phyloP scores from a whole-genome alignment of 176 grass and related monocot genomes.

The Secale cereale region DNA sequence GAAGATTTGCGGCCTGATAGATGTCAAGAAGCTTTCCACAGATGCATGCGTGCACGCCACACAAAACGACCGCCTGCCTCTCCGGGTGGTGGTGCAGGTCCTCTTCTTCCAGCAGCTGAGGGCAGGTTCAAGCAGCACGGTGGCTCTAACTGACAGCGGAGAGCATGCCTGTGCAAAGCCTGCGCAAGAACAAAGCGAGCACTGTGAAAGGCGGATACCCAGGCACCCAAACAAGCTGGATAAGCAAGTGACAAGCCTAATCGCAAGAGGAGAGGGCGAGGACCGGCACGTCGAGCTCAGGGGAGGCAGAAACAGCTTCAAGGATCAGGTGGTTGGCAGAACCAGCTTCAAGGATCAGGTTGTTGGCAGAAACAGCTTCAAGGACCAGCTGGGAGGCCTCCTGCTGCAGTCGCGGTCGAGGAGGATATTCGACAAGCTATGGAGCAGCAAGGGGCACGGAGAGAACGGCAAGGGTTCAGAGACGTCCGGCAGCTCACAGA shows the following conservation, averaged over 20 bases:
- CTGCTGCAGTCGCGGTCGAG: slow-evolving; percentile 69
- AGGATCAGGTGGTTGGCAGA: not conserved
- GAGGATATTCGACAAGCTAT: slow-evolving; percentile 91
- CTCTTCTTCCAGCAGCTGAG: slow-evolving; percentile 95
- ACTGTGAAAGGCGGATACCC: slow-evolving; percentile 38
- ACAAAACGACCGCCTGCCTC: slow-evolving; percentile 88
- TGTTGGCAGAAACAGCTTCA: slow-evolving; percentile 43
- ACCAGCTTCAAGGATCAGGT: slow-evolving; percentile 61
- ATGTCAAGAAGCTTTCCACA: slow-evolving; percentile 81
- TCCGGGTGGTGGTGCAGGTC: slow-evolving; percentile 87
- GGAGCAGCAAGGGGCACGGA: slow-evolving; percentile 68
- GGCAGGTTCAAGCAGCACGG: slow-evolving; percentile 20
- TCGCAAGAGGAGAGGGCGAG: slow-evolving; percentile 32
- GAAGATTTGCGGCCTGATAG: slow-evolving; percentile 68
- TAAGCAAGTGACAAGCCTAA: slow-evolving; percentile 49
- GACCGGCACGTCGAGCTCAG: slow-evolving; percentile 40
- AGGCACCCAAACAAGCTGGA: slow-evolving; percentile 46
- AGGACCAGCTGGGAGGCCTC: slow-evolving; percentile 49
- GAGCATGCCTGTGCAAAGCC: slow-evolving; percentile 18
- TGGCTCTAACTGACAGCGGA: slow-evolving; percentile 18
- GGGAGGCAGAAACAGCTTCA: slow-evolving; percentile 27
- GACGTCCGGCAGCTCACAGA: slow-evolving; percentile 87
- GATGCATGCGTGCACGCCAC: slow-evolving; percentile 80
- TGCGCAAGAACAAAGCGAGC: slow-evolving; percentile 22
- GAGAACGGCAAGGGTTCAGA: slow-evolving; percentile 77